These are phyloP conservation scores for Xylaria digitata DNA, from an alignment of 2,329 filamentous ascomycete genomes.

Conservation along the genomic window DNA sequence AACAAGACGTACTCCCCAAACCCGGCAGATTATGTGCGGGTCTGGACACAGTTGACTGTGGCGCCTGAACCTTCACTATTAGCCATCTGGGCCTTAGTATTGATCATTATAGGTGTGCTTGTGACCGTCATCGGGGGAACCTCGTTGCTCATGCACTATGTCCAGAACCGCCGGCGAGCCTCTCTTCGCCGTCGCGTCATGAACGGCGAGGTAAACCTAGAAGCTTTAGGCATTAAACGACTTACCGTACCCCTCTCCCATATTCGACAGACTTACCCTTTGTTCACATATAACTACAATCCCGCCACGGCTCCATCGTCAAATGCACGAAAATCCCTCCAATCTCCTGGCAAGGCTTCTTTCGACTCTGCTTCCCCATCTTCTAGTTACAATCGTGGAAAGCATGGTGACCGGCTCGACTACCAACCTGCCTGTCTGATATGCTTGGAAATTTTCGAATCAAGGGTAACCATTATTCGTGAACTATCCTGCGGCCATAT, in stretches of 20 bases:
- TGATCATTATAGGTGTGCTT: conserved; percentile 77
- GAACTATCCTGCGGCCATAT: conserved; percentile 92
- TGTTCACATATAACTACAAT: conserved; percentile 79
- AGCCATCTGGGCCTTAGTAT: conserved; percentile 82
- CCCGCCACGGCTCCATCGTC: conserved; percentile 57
- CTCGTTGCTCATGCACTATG: conserved; percentile 78
- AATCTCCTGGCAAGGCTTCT: conserved; percentile 37
- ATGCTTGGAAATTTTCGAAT: conserved; percentile 83
- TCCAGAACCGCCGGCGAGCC: conserved; percentile 77
- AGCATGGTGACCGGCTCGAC: conserved; percentile 61
- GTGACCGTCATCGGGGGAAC: conserved; percentile 74
- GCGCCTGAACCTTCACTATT: conserved; percentile 66
- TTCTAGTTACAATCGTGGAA: conserved; percentile 38
- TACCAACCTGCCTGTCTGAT: conserved; percentile 90
- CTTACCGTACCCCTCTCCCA: conserved; percentile 79
- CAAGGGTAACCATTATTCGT: conserved; percentile 77
- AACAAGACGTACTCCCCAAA: conserved; percentile 65
- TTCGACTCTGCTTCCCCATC: conserved; percentile 30
- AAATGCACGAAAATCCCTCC: conserved; percentile 48
- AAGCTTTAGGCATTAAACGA: conserved; percentile 85
- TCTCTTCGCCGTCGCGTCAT: conserved; percentile 76
- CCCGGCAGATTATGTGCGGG: conserved; percentile 68
- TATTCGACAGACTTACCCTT: conserved; percentile 75
- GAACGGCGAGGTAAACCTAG: conserved; percentile 84
- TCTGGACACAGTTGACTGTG: conserved; percentile 67